Evolutionary conservation across 495 filamentous ascomycete species (phyloP).

Genomic region (Daldinia bambusicola): DNA sequence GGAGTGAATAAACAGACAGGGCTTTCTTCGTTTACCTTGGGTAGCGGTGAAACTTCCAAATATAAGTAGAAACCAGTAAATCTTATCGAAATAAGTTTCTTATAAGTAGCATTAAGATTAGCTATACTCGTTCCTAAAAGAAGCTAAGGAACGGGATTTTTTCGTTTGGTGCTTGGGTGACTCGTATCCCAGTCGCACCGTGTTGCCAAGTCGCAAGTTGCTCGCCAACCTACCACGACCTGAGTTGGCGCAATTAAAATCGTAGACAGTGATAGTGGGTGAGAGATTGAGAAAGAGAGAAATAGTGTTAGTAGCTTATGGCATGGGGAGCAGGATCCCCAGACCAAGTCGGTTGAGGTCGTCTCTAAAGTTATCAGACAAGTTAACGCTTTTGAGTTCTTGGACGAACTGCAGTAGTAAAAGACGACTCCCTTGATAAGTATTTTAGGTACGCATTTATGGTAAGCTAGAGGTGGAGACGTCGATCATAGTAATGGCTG

Average conservation of each 20-base stretch:
- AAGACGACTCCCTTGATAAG: slow-evolving; percentile 32
- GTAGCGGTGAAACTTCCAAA: background rate
- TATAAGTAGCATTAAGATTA: background rate
- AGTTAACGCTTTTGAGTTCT: background rate
- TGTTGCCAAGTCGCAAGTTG: background rate
- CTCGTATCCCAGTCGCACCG: background rate
- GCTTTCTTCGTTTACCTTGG: slow-evolving; percentile 1
- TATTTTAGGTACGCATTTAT: slow-evolving; percentile 27
- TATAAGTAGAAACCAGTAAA: slow-evolving; percentile 5
- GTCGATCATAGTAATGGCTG: slow-evolving; percentile 45
- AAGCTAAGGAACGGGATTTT: background rate
- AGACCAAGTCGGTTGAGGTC: slow-evolving; percentile 19
- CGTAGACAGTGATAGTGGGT: background rate
- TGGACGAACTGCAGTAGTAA: background rate
- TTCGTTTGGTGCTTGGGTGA: background rate
- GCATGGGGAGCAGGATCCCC: slow-evolving; percentile 28
- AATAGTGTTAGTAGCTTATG: background rate
- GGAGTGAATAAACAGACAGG: background rate
- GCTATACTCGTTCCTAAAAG: background rate
- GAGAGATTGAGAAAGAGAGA: background rate
- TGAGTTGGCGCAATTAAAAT: background rate
- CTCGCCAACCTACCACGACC: slow-evolving; percentile 3
- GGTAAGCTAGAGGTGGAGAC: slow-evolving; percentile 45
- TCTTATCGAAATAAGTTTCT: slow-evolving; percentile 10
- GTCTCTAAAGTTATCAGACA: background rate